Evolutionary conservation across 257 asterid species (phyloP).

Genomic region (Marsdenia floribunda): DNA sequence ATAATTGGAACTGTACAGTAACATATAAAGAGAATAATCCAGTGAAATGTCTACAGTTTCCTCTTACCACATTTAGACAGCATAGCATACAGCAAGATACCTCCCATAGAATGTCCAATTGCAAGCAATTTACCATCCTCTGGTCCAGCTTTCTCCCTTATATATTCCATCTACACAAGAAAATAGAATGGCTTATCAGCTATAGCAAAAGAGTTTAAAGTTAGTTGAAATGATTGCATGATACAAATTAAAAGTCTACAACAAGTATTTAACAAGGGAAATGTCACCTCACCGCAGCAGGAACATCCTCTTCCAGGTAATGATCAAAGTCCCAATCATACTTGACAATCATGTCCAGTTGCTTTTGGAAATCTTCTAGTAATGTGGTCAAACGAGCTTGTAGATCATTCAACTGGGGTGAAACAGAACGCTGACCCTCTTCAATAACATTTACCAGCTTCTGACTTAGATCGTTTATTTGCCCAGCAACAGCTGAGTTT

Average conservation of each 20-base stretch:
- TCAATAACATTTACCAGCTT: slow-evolving; percentile 72
- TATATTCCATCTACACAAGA: slow-evolving; percentile 65
- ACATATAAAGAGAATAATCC: too few species aligned
- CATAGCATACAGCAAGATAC: slow-evolving; percentile 88
- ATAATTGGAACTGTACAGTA: too few species aligned
- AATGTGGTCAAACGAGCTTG: slow-evolving; percentile 70
- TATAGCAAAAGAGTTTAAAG: slow-evolving; percentile 3
- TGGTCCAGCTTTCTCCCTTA: slow-evolving; percentile 65
- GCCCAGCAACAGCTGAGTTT: slow-evolving; percentile 63
- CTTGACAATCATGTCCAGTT: slow-evolving; percentile 78
- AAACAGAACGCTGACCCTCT: slow-evolving; percentile 90
- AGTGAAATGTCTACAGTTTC: neutral
- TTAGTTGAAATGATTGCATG: slow-evolving; percentile 1
- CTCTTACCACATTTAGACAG: slow-evolving; percentile 73
- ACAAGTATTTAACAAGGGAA: slow-evolving; percentile 34
- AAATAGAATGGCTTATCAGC: slow-evolving; percentile 15
- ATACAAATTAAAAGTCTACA: slow-evolving; percentile 1
- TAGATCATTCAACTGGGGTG: slow-evolving; percentile 75
- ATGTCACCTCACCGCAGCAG: slow-evolving; percentile 99
- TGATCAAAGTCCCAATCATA: slow-evolving; percentile 99
- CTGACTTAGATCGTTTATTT: slow-evolving; percentile 70
- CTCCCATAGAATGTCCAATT: slow-evolving; percentile 98
- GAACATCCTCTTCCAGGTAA: slow-evolving; percentile 93
- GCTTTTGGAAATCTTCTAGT: slow-evolving; percentile 87
- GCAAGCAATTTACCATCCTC: slow-evolving; percentile 83